Evolutionary conservation across 768 basidiomycete genomes (phyloP).

Genomic region (Xanthoconium purpureum): DNA sequence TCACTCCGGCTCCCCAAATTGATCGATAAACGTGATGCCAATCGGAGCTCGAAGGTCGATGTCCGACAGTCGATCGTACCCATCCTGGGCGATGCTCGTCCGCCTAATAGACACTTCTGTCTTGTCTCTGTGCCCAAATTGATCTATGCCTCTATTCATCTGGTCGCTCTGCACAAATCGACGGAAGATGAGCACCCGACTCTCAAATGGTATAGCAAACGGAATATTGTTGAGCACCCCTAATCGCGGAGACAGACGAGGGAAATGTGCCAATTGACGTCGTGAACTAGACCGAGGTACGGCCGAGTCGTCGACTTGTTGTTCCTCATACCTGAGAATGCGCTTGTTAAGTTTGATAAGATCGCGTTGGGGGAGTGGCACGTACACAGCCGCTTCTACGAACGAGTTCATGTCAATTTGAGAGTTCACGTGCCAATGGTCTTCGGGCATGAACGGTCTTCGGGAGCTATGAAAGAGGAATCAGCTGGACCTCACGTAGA

Average conservation of each 20-base stretch:
- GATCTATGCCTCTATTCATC: conserved; percentile 16
- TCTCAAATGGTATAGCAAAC: conserved; percentile 90
- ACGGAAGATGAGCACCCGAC: conserved; percentile 87
- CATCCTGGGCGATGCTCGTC: conserved; percentile 81
- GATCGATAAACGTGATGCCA: conserved; percentile 89
- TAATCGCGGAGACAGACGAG: conserved; percentile 63
- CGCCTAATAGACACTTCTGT: conserved; percentile 46
- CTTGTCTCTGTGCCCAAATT: conserved; percentile 17
- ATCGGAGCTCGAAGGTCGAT: conserved; percentile 78
- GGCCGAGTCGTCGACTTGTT: conserved; percentile 38
- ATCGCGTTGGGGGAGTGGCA: not conserved
- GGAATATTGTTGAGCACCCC: conserved; percentile 94
- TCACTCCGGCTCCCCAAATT: conserved; percentile 82
- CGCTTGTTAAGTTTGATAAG: not conserved
- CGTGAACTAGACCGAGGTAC: conserved; percentile 44
- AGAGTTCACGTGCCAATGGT: conserved; percentile 77
- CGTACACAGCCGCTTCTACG: conserved; percentile 83
- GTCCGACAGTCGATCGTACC: conserved; percentile 80
- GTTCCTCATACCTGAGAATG: conserved; percentile 59
- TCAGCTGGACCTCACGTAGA: not conserved
- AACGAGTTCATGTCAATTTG: conserved; percentile 67
- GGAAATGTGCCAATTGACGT: conserved; percentile 66
- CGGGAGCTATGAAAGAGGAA: conserved; percentile 57
- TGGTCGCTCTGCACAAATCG: conserved; percentile 73
- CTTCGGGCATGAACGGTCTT: conserved; percentile 73